These are phyloP conservation scores for Pecoramyces ruminantium DNA, from an alignment of 192 early-diverging fungal species.

Conservation along the genomic window DNA sequence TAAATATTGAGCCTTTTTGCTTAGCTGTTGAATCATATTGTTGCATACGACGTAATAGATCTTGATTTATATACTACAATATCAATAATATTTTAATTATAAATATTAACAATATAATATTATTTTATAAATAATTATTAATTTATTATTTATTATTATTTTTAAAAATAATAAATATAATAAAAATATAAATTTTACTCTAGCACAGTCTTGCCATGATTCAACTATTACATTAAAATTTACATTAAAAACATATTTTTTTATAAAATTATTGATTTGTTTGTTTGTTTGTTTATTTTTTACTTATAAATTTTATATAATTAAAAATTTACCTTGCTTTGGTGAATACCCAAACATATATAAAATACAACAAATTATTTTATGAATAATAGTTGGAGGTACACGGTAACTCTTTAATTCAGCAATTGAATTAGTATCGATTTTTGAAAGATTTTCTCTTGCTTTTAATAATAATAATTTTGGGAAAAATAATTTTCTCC, in stretches of 20 bases:
- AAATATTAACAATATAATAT: no score
- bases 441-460: constrained; percentile 9
- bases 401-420: constrained; percentile 35
- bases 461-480: constrained; percentile 26
- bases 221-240: constrained; percentile 11
- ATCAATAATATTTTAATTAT: background rate
- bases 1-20: constrained; percentile 29
- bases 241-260: constrained; percentile 10
- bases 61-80: constrained; percentile 20
- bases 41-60: constrained; percentile 26
- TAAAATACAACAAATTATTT: constrained; percentile 28
- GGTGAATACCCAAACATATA: constrained; percentile 34
- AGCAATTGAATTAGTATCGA: constrained; percentile 20
- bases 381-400: constrained; percentile 25
- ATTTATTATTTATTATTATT: background rate
- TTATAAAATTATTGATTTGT: background rate
- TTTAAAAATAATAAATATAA: background rate
- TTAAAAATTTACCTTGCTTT: constrained; percentile 15
- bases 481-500: constrained; percentile 24
- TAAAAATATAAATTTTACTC: constrained; percentile 2
- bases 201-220: constrained; percentile 13
- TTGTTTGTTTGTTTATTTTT: no score
- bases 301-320: background rate
- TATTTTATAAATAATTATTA: no score
- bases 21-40: constrained; percentile 32